phyloP scores from a whole-genome alignment of 495 filamentous ascomycete genomes.

The Viridothelium virens region DNA sequence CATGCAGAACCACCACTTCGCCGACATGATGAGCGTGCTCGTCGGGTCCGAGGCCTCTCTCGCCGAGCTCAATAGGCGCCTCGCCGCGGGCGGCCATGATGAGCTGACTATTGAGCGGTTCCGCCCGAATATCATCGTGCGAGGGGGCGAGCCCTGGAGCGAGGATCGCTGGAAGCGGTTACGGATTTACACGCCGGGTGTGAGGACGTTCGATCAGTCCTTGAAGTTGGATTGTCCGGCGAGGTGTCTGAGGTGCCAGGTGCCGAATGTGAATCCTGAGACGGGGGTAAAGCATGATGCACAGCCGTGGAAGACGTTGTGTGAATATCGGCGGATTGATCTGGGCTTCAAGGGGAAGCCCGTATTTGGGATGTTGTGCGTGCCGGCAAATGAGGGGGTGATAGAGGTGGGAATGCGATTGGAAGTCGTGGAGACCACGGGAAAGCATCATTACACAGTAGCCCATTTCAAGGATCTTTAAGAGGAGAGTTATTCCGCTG shows the following conservation, averaged over 20 bases:
- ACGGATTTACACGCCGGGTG: slow-evolving; percentile 16
- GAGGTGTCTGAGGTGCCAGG: slow-evolving; percentile 36
- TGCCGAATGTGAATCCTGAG: slow-evolving; percentile 39
- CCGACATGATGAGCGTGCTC: slow-evolving; percentile 37
- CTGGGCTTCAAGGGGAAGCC: slow-evolving; percentile 35
- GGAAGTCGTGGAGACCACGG: slow-evolving; percentile 46
- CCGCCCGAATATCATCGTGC: slow-evolving; percentile 38
- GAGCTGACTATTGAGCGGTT: slow-evolving; percentile 40
- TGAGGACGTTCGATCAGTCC: slow-evolving; percentile 9
- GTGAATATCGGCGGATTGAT: slow-evolving; percentile 37
- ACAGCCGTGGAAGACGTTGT: slow-evolving; percentile 39
- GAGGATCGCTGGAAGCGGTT: slow-evolving; percentile 39
- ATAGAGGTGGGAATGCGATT: slow-evolving; percentile 48
- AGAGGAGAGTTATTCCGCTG: background rate
- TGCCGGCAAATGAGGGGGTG: slow-evolving; percentile 39
- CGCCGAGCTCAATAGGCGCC: slow-evolving; percentile 33
- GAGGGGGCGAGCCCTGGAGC: slow-evolving; percentile 33
- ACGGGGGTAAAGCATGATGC: slow-evolving; percentile 36
- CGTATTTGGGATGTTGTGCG: slow-evolving; percentile 40
- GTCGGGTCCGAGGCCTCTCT: slow-evolving; percentile 38
- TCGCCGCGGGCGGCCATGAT: slow-evolving; percentile 24
- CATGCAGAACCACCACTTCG: slow-evolving; percentile 27
- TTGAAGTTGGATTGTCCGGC: slow-evolving; percentile 35
- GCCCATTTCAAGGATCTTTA: slow-evolving; percentile 22
- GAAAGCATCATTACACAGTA: slow-evolving; percentile 30